Evolutionary conservation across 345 rosid genomes (phyloP), one percentile per base, ranked within the genome.

Genomic region (Camelina laxa): DNA sequence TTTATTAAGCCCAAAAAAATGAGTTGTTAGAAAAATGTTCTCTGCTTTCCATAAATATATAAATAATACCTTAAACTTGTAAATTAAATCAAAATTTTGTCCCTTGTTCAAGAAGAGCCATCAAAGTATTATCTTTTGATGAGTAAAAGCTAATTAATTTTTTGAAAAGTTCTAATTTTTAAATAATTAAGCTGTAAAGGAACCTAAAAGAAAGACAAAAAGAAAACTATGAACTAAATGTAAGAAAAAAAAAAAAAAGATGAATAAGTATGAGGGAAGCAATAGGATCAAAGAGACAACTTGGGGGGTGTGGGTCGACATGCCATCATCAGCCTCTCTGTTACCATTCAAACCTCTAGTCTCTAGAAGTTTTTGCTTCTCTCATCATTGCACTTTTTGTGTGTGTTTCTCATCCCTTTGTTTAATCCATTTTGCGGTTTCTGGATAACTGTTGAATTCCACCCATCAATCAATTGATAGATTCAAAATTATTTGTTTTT

Each of bases 231-330:
- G 30, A 27, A 27, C 4, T 27, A 69, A 69, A 48, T 59, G 48
- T 20, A 31, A 57, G 10, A 38, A 57, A 42, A 69, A 57, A 7
- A 70, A 2, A 9, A 33, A 57, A 56, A 69, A 57, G 13, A 71
- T 5, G 72, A 57, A 71, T 71, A 77, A 77, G 80, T 77, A 70
- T 49, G 72, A 58, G 72, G 41, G 66, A 77, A 77, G 80, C 76
- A 77, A 77, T 38, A 53, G 76, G 62, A 77, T 77, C 76, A 57
- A 57, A 65, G 67, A 65, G 76, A 65, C 80, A 77, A 64, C 76
- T 71, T 77, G 47, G 80, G 80, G 67, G 61, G 80, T 65, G 76
- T 71, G 80, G 73, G 62, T 67, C 80, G 80, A 71, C 80, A 77
- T 65, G 67, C 33, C 80, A 77, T 77, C 80, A 77, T 77, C 80